Base-by-base conservation (phyloP, 2,329 filamentous ascomycete species). In the Orbilia ellipsospora region DNA sequence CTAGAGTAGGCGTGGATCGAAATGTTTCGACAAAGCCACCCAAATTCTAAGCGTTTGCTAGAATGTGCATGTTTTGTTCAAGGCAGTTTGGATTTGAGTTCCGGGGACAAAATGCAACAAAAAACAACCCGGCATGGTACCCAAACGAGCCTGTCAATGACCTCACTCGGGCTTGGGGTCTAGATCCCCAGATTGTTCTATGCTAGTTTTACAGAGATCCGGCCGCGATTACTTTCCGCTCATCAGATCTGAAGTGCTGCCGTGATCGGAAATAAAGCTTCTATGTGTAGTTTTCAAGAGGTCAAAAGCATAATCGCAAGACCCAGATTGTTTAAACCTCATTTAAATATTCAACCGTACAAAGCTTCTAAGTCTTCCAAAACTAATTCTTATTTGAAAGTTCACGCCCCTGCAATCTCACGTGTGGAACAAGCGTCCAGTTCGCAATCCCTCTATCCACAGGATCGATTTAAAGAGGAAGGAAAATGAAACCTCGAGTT, bases 401-500 rank as follows among this genome's bases (percentile, higher is more conserved):
- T 18, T 16, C 18, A 16, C 42, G 12, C 42, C 16, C 42, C 16
- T 13, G 42, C 13, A 45, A 16, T 45, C 42, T 16, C 42, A 16
- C 3, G 28, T 31, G 28, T 31, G 28, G 28, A 31, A 31, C 28
- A 31, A 31, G 3, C 28, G 7, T 31, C 28, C 28, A 31, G 7
- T 31, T 31, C 28, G 7, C 4, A 31, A 31, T 7, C 28, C 28
- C 28, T 16, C n/a, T 18, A 4, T 4, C 48, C 12, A 45, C 16
- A 45, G 13, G 12, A 45, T 45, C 52, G 18, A 8, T 28, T 12
- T 8, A 31, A 31, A 31, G 28, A 7, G 7, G 28, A 31, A 31
- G 28, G 28, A 45, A 45, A 15, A 67, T 72, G 44, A 79, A 83
- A 78, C 83, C 87, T 48, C 83, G 87, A 60, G 90, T 93, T 1